Evolutionary conservation across 768 basidiomycete genomes (phyloP), one percentile per base, ranked within the genome.

Genomic region (Amanita polypyramis): DNA sequence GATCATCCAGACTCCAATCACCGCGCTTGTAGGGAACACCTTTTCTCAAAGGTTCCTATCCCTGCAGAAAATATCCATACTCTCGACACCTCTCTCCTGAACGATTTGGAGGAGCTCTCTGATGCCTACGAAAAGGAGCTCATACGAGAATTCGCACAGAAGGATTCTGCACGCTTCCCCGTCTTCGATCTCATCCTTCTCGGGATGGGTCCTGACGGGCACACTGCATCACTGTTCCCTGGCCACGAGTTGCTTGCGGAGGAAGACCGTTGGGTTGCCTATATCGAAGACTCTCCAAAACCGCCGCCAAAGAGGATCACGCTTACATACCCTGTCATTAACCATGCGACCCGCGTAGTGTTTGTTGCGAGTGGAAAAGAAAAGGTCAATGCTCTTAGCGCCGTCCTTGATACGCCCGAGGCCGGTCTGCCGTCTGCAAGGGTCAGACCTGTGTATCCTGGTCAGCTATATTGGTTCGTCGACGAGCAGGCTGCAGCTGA

Each of bases 171-270:
- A 14, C 83, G 94, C 51, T 98, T 97, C 76, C 96, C 96, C 53
- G 74, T 96, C 44, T 98, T 99, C 64, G 96, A 99, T 62, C 80
- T 99, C 61, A 86, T 98, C 68, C 79, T 99, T 37, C 83, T 99
- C 44, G 96, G 96, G 42, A 82, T 94, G 77, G 96, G 96, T 25
- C 89, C 88, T 4, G 96, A 97, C 62, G 95, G 95, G n/a, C 96
- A 99, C 72, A 98, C 95, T 35, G 92, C 86, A 52, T 93, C 89
- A 5, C 82, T 99, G 55, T 99, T 99, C 79, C 96, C 96, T 7
- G 86, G 76, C n/a, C 95, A 98, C 60, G 64, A 67, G 19, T 75
- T 97, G 33, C 76, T 99, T 42, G 52, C 67, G n/a, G 95, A 96
- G 67, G 77, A 73, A 43, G 90, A 91, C 63, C 78, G 89, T 51